These are phyloP conservation scores for Cyclotella cryptica DNA, from an alignment of 108 stramenopile genomes.

Conservation along the genomic window DNA sequence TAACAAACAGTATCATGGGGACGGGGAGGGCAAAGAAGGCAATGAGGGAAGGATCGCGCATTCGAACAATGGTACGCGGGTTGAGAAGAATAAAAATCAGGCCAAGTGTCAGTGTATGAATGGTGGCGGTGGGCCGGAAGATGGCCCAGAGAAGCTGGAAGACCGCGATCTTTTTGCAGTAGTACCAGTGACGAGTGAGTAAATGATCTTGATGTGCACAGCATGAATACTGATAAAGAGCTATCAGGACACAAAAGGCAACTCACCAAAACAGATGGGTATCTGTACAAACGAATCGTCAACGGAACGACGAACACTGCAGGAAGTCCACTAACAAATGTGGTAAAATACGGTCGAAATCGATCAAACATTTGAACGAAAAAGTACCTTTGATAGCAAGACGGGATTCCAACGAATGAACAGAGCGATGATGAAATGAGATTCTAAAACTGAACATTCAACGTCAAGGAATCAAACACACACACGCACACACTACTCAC, in stretches of 20 bases:
- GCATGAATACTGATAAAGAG: too few species aligned
- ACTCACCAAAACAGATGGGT: slow-evolving; percentile 74
- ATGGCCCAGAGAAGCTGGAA: slow-evolving; percentile 66
- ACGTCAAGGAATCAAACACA: background rate
- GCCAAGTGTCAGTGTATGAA: slow-evolving; percentile 68
- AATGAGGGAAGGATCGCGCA: slow-evolving; percentile 60
- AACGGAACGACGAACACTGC: slow-evolving; percentile 67
- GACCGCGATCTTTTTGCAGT: slow-evolving; percentile 37
- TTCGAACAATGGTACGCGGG: slow-evolving; percentile 68
- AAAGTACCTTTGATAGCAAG: slow-evolving; percentile 56
- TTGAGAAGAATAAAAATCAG: slow-evolving; percentile 58
- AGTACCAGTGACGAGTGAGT: background rate
- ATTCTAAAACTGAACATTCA: background rate
- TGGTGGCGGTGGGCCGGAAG: slow-evolving; percentile 65
- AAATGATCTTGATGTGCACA: background rate
- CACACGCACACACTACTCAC: slow-evolving; percentile 29
- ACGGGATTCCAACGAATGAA: too few species aligned
- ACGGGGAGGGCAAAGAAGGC: slow-evolving; percentile 64
- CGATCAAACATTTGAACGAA: slow-evolving; percentile 82
- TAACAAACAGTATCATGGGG: slow-evolving; percentile 66
- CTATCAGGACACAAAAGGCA: background rate
- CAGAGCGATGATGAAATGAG: background rate
- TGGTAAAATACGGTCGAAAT: slow-evolving; percentile 70
- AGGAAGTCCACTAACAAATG: slow-evolving; percentile 60
- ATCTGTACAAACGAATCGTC: slow-evolving; percentile 62